Conservation (phyloP, 176 grass and related monocot genomes). For the Zoysia pacifica region DNA sequence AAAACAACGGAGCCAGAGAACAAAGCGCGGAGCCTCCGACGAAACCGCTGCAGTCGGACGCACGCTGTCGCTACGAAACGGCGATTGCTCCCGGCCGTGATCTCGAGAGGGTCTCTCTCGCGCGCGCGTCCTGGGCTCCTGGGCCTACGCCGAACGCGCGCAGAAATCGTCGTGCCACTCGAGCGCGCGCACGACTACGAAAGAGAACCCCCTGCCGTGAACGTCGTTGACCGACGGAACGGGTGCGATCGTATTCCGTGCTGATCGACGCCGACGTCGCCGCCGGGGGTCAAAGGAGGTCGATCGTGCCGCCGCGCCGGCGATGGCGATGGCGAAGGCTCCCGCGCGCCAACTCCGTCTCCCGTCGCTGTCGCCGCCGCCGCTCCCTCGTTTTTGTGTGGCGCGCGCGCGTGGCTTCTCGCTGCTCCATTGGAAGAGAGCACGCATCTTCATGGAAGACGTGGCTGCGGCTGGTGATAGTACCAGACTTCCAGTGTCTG, state of each 20-base stretch:
- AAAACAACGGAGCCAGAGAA: background rate
- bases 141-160: no score
- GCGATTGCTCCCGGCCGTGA: background rate
- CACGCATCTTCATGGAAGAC: no score
- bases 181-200: background rate
- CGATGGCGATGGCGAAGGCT: background rate
- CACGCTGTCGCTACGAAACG: background rate
- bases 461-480: no score
- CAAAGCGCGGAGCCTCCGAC: no score
- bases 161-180: background rate
- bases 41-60: no score
- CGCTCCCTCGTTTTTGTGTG: background rate
- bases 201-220: background rate
- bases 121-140: background rate
- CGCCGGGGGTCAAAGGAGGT: background rate
- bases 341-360: background rate
- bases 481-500: no score
- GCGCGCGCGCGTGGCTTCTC: no score
- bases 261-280: background rate
- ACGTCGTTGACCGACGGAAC: constrained; percentile 15
- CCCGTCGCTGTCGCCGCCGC: background rate
- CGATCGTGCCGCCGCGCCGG: background rate
- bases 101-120: background rate
- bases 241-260: background rate
- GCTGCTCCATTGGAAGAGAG: no score